Conservation (phyloP, 192 early-diverging fungal species). For the Dimargaris cristalligena region DNA sequence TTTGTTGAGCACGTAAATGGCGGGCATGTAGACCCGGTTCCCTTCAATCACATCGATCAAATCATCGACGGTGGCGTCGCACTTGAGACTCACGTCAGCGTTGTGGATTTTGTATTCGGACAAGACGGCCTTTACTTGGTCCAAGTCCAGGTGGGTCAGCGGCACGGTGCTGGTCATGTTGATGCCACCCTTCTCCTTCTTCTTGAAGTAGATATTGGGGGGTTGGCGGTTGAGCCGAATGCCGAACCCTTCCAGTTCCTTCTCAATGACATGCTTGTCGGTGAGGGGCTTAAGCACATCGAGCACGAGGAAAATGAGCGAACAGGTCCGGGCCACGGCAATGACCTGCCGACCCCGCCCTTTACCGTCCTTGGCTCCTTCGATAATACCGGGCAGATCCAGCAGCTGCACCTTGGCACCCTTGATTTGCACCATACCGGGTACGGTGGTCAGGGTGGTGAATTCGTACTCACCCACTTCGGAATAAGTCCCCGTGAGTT, state of each 20-base stretch:
- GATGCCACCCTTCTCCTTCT: conserved; percentile 98
- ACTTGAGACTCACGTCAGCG: conserved; percentile 86
- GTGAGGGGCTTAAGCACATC: conserved; percentile 95
- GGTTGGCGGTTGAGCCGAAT: conserved; percentile 95
- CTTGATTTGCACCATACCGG: conserved; percentile 90
- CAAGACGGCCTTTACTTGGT: conserved; percentile 84
- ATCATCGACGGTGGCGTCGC: conserved; percentile 86
- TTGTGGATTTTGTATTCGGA: conserved; percentile 94
- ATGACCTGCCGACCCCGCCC: conserved; percentile 94
- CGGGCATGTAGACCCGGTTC: conserved; percentile 86
- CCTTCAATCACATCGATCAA: conserved; percentile 97
- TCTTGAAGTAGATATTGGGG: conserved; percentile 86
- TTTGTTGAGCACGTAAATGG: conserved; percentile 96
- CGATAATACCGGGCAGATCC: conserved; percentile 95
- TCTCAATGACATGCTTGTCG: conserved; percentile 88
- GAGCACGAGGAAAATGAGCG: conserved; percentile 88
- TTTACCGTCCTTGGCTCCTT: conserved; percentile 98
- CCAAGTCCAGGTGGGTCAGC: conserved; percentile 71
- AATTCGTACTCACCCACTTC: conserved; percentile 97
- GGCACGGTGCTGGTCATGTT: conserved; percentile 86
- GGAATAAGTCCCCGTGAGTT: conserved; percentile 88
- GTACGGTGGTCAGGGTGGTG: conserved; percentile 97
- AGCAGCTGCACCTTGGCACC: conserved; percentile 98
- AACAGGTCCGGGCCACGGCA: conserved; percentile 93
- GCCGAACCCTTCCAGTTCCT: conserved; percentile 92